Conservation (phyloP, 108 stramenopile genomes). For the Nitzschia palea region DNA sequence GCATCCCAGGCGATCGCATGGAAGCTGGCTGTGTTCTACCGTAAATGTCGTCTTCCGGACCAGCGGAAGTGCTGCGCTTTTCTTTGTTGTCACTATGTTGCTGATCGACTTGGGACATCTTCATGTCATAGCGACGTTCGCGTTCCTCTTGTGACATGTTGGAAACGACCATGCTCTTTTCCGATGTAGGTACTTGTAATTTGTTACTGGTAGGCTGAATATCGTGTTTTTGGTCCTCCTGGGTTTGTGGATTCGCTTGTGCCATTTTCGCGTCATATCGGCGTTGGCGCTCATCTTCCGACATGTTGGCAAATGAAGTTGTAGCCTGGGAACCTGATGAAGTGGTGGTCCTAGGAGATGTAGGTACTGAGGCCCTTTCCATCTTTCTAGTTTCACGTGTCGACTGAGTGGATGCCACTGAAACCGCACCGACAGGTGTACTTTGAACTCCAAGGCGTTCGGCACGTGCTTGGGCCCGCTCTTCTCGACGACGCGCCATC, state of each 20-base stretch:
- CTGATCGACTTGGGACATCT: conserved; percentile 2
- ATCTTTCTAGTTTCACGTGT: neutral
- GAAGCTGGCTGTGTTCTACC: neutral
- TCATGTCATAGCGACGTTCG: conserved; percentile 10
- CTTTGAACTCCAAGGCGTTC: neutral
- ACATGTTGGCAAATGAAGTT: conserved; percentile 15
- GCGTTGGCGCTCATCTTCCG: conserved; percentile 5
- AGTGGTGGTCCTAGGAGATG: neutral
- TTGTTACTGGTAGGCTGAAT: neutral
- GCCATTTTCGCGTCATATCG: conserved; percentile 21
- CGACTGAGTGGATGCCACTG: neutral
- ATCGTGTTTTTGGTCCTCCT: neutral
- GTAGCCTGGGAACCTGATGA: neutral
- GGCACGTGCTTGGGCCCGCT: conserved; percentile 6
- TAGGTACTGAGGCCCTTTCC: neutral
- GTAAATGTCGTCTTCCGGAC: neutral
- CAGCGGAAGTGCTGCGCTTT: neutral
- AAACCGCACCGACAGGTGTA: neutral
- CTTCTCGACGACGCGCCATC: conserved; percentile 7
- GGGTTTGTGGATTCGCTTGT: neutral
- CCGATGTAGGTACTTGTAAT: neutral
- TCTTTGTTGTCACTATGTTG: conserved; percentile 1
- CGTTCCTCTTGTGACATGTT: conserved; percentile 1
- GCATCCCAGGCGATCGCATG: neutral
- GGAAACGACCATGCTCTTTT: neutral